These are phyloP conservation scores for Pulchroboletus neoregius DNA, from an alignment of 1,284 basidiomycete species.

Conservation along the genomic window DNA sequence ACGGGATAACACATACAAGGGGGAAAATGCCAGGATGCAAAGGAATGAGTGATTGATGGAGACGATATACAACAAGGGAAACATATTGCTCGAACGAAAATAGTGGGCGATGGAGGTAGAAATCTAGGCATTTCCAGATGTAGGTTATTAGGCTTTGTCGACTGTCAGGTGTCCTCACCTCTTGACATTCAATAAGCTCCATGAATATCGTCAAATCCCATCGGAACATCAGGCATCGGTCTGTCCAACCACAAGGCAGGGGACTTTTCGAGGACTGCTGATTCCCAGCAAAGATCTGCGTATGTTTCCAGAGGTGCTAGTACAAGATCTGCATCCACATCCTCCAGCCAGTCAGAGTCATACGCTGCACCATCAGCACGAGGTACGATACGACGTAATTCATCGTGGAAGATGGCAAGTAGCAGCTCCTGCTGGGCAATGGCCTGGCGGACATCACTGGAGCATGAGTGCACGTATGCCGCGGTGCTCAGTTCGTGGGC, in stretches of 20 bases:
- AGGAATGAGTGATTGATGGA: conserved; percentile 4
- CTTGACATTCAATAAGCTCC: conserved; percentile 11
- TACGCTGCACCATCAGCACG: conserved; percentile 15
- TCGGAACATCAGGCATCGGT: conserved; percentile 27
- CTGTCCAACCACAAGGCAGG: conserved; percentile 5
- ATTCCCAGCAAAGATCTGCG: conserved; percentile 30
- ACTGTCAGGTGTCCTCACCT: conserved; percentile 8
- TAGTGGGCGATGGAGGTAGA: not conserved
- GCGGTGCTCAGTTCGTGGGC: conserved; percentile 19
- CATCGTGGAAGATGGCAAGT: conserved; percentile 30
- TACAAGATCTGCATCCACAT: conserved; percentile 28
- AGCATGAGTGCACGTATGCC: conserved; percentile 27
- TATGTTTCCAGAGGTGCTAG: conserved; percentile 29
- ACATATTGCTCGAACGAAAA: conserved; percentile 19
- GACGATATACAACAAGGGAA: conserved; percentile 1
- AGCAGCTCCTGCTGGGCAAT: conserved; percentile 33
- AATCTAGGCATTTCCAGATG: not conserved
- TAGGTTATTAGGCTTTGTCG: conserved; percentile 2
- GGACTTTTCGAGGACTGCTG: conserved; percentile 23
- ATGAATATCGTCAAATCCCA: conserved; percentile 28
- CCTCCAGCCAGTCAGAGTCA: conserved; percentile 26
- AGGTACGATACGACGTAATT: conserved; percentile 25
- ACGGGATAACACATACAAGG: conserved; percentile 7
- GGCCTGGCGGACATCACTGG: conserved; percentile 30
- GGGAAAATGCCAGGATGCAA: conserved; percentile 7